phyloP scores from a whole-genome alignment of 2,329 filamentous ascomycete species.

The Fusarium sp. region DNA sequence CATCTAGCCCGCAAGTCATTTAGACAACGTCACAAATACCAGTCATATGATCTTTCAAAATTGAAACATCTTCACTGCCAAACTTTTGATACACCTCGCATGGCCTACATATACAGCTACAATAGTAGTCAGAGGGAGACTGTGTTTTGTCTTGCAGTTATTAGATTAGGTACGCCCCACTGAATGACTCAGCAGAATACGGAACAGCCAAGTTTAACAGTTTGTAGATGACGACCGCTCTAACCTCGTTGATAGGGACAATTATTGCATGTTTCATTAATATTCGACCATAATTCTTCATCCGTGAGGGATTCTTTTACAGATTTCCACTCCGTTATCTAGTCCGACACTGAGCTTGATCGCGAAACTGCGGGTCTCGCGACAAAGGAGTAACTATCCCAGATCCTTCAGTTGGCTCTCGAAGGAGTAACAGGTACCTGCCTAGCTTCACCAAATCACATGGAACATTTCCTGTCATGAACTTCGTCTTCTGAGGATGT shows the following conservation, averaged over 20 bases:
- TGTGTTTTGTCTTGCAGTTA: not conserved
- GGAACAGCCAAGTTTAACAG: not conserved
- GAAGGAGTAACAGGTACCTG: not conserved
- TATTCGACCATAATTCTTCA: not conserved
- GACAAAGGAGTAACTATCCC: conserved; percentile 15
- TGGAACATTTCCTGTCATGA: not conserved
- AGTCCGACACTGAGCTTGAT: not conserved
- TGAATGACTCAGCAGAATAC: conserved; percentile 28
- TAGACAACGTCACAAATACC: not conserved
- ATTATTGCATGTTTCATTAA: not conserved
- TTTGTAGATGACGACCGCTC: conserved; percentile 13
- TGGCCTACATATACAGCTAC: not conserved
- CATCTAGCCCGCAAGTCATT: not conserved
- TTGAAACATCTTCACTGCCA: not conserved
- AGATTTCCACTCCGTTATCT: not conserved
- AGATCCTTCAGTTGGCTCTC: conserved; percentile 2
- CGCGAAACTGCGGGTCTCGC: conserved; percentile 2
- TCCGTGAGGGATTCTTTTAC: not conserved
- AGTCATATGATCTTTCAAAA: not conserved
- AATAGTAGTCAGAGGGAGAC: not conserved
- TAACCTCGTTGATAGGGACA: not conserved
- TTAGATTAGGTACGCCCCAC: not conserved
- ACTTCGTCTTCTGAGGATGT: conserved; percentile 12
- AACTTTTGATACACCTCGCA: not conserved
- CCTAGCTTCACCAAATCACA: not conserved